phyloP scores from a whole-genome alignment of 2,329 filamentous ascomycete species.

The Fulvia fulva region DNA sequence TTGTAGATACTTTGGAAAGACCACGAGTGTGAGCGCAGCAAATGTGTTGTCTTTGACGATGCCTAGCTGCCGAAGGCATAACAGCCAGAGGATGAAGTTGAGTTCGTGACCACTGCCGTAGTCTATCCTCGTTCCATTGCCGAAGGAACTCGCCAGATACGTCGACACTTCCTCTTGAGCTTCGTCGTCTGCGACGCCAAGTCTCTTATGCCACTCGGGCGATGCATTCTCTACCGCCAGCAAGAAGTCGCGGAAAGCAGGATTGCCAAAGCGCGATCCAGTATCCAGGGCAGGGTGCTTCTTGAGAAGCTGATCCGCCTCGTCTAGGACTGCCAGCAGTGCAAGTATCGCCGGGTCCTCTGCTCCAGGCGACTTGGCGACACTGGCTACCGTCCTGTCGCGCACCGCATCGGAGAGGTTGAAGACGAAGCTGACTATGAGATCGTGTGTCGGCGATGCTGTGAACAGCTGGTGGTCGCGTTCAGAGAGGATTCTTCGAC shows the following conservation, averaged over 20 bases:
- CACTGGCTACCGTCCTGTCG: conserved; percentile 61
- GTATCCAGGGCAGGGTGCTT: conserved; percentile 78
- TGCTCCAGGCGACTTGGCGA: conserved; percentile 49
- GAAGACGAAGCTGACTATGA: conserved; percentile 83
- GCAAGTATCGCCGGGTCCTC: conserved; percentile 58
- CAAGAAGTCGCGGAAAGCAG: conserved; percentile 78
- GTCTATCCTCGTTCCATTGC: conserved; percentile 82
- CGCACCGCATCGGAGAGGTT: conserved; percentile 76
- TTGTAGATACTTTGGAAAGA: conserved; percentile 77
- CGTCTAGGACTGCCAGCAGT: conserved; percentile 66
- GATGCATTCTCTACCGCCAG: conserved; percentile 54
- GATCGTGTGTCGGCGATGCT: conserved; percentile 66
- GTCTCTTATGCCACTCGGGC: conserved; percentile 59
- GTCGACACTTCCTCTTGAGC: conserved; percentile 69
- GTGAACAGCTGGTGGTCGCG: conserved; percentile 80
- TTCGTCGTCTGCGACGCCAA: conserved; percentile 50
- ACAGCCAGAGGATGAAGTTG: conserved; percentile 93
- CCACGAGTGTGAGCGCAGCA: conserved; percentile 65
- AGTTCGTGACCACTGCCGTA: conserved; percentile 97
- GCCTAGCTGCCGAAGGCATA: conserved; percentile 82
- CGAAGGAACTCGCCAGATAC: conserved; percentile 80
- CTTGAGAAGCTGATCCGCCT: conserved; percentile 63
- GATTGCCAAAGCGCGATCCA: conserved; percentile 92
- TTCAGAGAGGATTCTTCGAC: conserved; percentile 73
- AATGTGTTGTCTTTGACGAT: conserved; percentile 65